A percentile compares a stretch with the other conserved stretches of the same genome.
phyloP scores from a whole-genome alignment of 345 rosid genomes.

The Eucalyptus pumila region DNA sequence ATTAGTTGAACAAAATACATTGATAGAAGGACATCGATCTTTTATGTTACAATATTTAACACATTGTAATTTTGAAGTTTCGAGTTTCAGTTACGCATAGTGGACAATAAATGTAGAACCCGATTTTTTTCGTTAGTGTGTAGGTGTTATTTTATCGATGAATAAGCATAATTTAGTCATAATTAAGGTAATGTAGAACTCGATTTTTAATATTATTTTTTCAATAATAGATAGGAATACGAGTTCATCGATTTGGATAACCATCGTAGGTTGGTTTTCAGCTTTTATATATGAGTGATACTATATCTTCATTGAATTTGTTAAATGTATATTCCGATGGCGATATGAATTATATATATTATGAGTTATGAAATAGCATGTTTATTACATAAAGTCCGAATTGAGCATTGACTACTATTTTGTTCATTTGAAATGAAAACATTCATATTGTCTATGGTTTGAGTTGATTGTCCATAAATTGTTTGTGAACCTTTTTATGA shows the following conservation, averaged over 20 bases:
- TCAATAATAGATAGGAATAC: not conserved
- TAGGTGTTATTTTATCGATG: not conserved
- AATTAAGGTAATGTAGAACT: not conserved
- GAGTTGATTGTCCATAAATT: not conserved
- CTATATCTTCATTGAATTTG: not conserved
- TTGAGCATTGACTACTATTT: too few species aligned
- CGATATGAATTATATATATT: too few species aligned
- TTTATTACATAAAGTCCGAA: not conserved
- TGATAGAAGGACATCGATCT: not conserved
- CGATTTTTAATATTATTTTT: too few species aligned
- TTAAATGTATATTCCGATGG: not conserved
- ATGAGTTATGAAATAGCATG: not conserved
- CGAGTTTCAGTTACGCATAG: accelerated
- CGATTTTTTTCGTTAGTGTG: too few species aligned
- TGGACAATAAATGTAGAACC: not conserved
- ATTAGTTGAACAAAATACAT: not conserved
- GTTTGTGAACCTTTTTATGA: not conserved
- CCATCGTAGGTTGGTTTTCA: not conserved
- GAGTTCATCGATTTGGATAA: not conserved
- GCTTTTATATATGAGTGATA: too few species aligned
- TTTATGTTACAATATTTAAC: not conserved
- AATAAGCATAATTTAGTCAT: not conserved
- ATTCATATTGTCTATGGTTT: not conserved
- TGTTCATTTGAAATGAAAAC: too few species aligned
- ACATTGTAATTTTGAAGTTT: not conserved